Evolutionary conservation across 2,329 filamentous ascomycete species (phyloP), one percentile per base, ranked within the genome.

Genomic region (Fusarium scirpi): DNA sequence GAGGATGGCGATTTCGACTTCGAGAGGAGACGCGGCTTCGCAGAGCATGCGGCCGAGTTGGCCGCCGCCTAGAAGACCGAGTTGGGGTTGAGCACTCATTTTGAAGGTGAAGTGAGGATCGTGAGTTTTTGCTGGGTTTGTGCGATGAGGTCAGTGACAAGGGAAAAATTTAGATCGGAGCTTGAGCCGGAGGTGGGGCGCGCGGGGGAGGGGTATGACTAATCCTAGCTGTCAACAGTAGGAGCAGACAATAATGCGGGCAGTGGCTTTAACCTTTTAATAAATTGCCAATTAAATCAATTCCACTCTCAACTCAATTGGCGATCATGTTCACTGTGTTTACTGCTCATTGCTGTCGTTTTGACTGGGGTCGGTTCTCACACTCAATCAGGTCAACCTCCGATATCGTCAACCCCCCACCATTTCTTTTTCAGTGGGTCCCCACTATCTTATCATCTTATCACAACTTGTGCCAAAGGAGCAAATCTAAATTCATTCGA

Each of bases 21-120:
- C 94, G 62, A 97, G 87, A 5, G 83, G 86, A 4, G 82, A 83
- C 34, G 94, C 94, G n/a, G 92, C 91, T 83, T 98, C 94, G 70
- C 92, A 91, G 22, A 98, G 88, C 96, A 98, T 98, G 71, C 93
- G 92, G 65, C 95, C 96, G 43, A 99, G 87, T 82, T 94, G 92
- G 75, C 92, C 92, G 54, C 86, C 86, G 66, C 86, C 86, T 2
- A 88, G 79, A 56, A 88, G 80, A 59, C 86, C 86, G 59, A 88
- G 82, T 0, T 64, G 62, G 16, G 63, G 63, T 9, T 24, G 24
- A 24, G 55, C 44, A 11, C 63, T 67, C 63, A 66, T 66, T 30
- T 41, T 10, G 16, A 24, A 24, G 24, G 24, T 24, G 24, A 24
- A 6, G 24, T 24, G 24, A 24, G 24, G 24, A 6, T 24, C 24